phyloP scores from a whole-genome alignment of 805 yeast genomes.

The Sporopachydermia quercuum region DNA sequence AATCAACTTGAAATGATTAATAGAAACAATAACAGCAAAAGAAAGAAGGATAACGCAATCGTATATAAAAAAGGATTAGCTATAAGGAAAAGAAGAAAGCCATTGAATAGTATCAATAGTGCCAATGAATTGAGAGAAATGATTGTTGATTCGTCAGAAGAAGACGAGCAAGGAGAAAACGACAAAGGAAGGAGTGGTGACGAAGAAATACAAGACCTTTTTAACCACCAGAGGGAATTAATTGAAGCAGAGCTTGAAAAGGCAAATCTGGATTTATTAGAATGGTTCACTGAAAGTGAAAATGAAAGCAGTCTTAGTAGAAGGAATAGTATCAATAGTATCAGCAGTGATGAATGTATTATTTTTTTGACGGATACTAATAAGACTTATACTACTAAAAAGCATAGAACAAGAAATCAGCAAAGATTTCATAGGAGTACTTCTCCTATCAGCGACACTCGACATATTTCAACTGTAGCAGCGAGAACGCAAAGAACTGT shows the following conservation, averaged over 20 bases:
- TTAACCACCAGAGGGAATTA: neutral
- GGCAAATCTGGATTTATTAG: too few relatives aligned
- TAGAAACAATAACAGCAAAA: neutral
- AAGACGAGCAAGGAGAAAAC: neutral
- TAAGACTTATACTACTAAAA: too few relatives aligned
- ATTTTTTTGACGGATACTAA: too few relatives aligned
- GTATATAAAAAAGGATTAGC: neutral
- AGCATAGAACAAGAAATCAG: too few relatives aligned
- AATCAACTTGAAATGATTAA: neutral
- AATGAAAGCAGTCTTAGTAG: too few relatives aligned
- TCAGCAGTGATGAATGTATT: too few relatives aligned
- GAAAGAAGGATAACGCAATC: neutral
- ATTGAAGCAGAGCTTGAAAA: neutral
- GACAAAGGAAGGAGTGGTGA: neutral
- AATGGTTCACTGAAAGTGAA: too few relatives aligned
- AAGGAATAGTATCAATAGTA: too few relatives aligned
- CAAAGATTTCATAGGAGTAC: too few relatives aligned
- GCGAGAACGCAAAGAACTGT: too few relatives aligned
- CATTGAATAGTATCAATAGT: neutral
- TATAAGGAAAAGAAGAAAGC: neutral
- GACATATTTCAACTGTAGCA: too few relatives aligned
- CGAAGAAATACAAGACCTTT: neutral
- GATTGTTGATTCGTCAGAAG: neutral
- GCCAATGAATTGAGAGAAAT: neutral
- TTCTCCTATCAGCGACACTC: too few relatives aligned